Conservation (phyloP, 2,329 filamentous ascomycete genomes). For the Hypoxylon sp. region DNA sequence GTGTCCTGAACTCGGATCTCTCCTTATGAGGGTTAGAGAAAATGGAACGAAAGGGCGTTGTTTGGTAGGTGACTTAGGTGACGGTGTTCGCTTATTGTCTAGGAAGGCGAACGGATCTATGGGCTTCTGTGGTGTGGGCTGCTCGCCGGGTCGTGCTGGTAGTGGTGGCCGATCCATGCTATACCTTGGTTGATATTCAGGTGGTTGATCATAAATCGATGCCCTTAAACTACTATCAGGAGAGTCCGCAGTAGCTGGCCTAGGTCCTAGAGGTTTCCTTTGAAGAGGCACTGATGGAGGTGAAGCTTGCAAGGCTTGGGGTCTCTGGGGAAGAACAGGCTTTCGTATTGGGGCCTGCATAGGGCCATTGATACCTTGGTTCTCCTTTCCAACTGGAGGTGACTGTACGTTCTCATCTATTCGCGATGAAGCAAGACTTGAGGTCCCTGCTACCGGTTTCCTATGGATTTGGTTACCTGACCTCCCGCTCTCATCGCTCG, state of each 20-base stretch:
- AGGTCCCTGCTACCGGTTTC: conserved; percentile 62
- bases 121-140: background rate
- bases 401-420: conserved; percentile 24
- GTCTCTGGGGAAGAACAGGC: conserved; percentile 30
- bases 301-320: conserved; percentile 20
- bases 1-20: conserved; percentile 75
- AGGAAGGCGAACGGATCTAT: conserved; percentile 19
- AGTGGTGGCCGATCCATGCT: conserved; percentile 37
- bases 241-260: conserved; percentile 29
- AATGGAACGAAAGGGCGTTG: conserved; percentile 61
- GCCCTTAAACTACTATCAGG: conserved; percentile 23
- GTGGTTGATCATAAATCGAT: conserved; percentile 28
- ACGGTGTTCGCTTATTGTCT: conserved; percentile 52
- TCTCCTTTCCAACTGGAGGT: conserved; percentile 46
- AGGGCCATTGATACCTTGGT: conserved; percentile 33
- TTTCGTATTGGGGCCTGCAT: conserved; percentile 39
- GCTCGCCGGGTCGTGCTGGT: conserved; percentile 40
- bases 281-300: conserved; percentile 28
- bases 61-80: conserved; percentile 60
- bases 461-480: conserved; percentile 61
- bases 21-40: conserved; percentile 77
- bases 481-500: conserved; percentile 62
- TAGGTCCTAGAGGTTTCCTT: conserved; percentile 46
- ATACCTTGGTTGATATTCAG: conserved; percentile 34
- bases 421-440: conserved; percentile 42